Evolutionary conservation across 139 green algal species (phyloP).

Genomic region (Astrephomene gubernaculifera): DNA sequence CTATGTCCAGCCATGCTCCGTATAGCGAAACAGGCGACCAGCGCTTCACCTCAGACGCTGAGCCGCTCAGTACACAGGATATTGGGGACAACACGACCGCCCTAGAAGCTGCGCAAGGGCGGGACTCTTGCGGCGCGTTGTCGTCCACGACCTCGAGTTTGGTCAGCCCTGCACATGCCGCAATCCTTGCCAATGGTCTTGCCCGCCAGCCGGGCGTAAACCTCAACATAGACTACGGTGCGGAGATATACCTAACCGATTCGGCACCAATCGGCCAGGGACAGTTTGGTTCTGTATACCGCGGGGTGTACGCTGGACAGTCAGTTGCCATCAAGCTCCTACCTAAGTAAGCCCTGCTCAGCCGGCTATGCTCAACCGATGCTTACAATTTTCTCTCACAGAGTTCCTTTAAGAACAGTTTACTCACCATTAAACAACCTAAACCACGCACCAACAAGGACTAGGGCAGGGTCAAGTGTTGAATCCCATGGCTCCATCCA

Average conservation of each 20-base stretch:
- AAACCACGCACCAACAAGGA: no score
- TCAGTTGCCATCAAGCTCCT: constrained; percentile 33
- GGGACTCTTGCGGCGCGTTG: background rate
- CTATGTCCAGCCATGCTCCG: no score
- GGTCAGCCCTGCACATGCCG: background rate
- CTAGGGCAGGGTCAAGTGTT: no score
- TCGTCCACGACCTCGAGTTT: background rate
- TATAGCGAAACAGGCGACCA: background rate
- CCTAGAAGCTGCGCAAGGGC: background rate
- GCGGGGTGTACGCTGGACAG: background rate
- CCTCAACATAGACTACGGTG: constrained; percentile 23
- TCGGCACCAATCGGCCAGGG: constrained; percentile 25
- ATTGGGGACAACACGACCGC: background rate
- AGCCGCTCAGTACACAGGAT: background rate
- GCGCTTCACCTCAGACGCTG: constrained; percentile 12
- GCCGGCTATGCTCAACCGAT: no score
- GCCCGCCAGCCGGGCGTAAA: constrained; percentile 20
- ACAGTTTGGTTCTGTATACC: constrained; percentile 32
- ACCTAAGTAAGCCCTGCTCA: constrained; percentile 16
- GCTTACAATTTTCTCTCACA: no score
- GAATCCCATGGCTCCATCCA: no score
- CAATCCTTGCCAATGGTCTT: background rate
- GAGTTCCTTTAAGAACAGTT: no score
- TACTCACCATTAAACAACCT: no score
- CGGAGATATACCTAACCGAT: constrained; percentile 20